phyloP scores from a whole-genome alignment of 2,329 filamentous ascomycete species.

The Epichloe baconii region DNA sequence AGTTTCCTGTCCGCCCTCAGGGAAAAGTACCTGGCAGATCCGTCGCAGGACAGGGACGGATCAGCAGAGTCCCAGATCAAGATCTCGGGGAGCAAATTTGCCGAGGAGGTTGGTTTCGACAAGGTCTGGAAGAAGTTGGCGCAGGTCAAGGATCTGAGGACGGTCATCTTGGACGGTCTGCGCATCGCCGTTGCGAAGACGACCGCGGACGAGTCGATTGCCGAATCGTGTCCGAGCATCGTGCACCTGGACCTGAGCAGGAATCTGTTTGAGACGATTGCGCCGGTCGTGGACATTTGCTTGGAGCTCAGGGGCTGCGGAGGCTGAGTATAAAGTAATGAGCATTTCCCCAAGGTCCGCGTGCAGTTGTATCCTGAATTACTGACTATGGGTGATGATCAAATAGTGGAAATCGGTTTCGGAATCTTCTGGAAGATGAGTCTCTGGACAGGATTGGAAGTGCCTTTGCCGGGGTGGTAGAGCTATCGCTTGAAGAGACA shows the following conservation, averaged over 20 bases:
- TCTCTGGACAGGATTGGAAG: conserved; percentile 19
- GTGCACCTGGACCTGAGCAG: conserved; percentile 73
- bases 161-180: conserved; percentile 71
- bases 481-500: conserved; percentile 55
- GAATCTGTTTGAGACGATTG: conserved; percentile 61
- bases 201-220: conserved; percentile 25
- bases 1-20: conserved; percentile 70
- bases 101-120: conserved; percentile 89
- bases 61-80: conserved; percentile 36
- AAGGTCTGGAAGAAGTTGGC: conserved; percentile 77
- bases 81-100: conserved; percentile 62
- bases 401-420: conserved; percentile 60
- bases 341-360: too few species aligned
- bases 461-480: conserved; percentile 37
- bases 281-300: conserved; percentile 59
- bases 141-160: conserved; percentile 61
- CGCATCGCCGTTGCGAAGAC: conserved; percentile 35
- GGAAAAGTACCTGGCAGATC: conserved; percentile 68
- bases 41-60: conserved; percentile 22
- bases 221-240: conserved; percentile 49
- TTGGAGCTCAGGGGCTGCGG: conserved; percentile 50
- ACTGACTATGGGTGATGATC: neutral
- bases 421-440: conserved; percentile 24
- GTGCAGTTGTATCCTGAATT: too few species aligned
- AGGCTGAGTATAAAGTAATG: conserved; percentile 52